Percentiles rank a stretch among this genome's conserved stretches.
Evolutionary conservation across 2,329 filamentous ascomycete genomes (phyloP).

Genomic region (Amylocarpus encephaloides): DNA sequence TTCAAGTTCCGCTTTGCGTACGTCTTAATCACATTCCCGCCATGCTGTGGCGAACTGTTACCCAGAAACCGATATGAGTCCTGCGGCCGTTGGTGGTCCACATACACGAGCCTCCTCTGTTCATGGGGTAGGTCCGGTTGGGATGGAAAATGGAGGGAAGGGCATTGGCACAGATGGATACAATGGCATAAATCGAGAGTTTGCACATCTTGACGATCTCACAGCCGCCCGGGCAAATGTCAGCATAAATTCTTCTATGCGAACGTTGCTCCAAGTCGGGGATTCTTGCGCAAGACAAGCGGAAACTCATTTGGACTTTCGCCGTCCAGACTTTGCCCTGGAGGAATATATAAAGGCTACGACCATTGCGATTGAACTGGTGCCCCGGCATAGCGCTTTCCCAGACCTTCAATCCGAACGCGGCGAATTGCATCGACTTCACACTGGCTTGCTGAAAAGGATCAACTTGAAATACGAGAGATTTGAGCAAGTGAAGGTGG

Average conservation of each 20-base stretch:
- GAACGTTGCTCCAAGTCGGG: constrained; percentile 46
- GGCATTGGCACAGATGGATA: constrained; percentile 14
- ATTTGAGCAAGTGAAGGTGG: constrained; percentile 52
- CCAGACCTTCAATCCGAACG: constrained; percentile 53
- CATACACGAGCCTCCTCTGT: constrained; percentile 20
- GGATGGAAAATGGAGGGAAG: constrained; percentile 15
- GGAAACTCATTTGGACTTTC: constrained; percentile 55
- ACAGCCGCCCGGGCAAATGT: constrained; percentile 32
- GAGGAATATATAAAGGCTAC: constrained; percentile 79
- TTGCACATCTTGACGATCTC: constrained; percentile 39
- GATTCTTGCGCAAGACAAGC: constrained; percentile 53
- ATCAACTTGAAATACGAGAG: constrained; percentile 41
- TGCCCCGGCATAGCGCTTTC: constrained; percentile 72
- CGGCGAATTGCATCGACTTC: constrained; percentile 41
- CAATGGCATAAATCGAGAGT: constrained; percentile 25
- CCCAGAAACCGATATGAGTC: constrained; percentile 26
- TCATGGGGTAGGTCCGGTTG: constrained; percentile 22
- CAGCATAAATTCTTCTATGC: constrained; percentile 39
- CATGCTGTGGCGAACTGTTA: constrained; percentile 15
- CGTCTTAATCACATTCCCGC: constrained; percentile 4
- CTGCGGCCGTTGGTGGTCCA: constrained; percentile 22
- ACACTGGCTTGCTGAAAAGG: constrained; percentile 44
- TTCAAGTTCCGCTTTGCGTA: neutral
- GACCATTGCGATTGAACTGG: constrained; percentile 68
- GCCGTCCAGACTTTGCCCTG: constrained; percentile 67